Conservation (phyloP, 331 rosid genomes). For the Prunus yedoensis region DNA sequence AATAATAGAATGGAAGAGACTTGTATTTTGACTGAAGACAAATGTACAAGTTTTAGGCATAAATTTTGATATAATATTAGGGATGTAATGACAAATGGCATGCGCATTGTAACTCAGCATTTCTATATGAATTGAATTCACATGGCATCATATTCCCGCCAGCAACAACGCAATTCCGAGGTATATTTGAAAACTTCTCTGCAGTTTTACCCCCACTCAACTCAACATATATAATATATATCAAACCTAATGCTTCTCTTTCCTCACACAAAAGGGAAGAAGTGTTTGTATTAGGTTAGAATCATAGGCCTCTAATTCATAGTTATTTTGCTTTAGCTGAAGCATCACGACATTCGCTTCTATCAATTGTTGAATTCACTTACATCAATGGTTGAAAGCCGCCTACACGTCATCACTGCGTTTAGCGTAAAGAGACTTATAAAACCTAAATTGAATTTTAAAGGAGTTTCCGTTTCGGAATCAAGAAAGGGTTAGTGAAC, state of each 20-base stretch:
- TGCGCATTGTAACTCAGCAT: background rate
- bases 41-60: background rate
- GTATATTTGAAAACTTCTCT: background rate
- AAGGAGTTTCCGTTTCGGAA: background rate
- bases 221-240: background rate
- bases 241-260: background rate
- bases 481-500: background rate
- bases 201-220: background rate
- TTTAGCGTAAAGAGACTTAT: too few relatives aligned
- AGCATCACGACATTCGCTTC: too few relatives aligned
- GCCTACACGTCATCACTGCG: too few relatives aligned
- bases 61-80: background rate
- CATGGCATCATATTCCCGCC: slow-evolving; percentile 12
- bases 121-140: background rate
- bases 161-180: slow-evolving; percentile 2
- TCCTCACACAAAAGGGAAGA: too few relatives aligned
- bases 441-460: background rate
- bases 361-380: too few relatives aligned
- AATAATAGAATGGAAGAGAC: background rate
- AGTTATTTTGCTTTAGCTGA: too few relatives aligned
- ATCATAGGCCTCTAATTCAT: too few relatives aligned
- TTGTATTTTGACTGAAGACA: background rate
- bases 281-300: too few relatives aligned
- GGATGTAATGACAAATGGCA: slow-evolving; percentile 13
- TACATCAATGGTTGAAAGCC: too few relatives aligned